These are phyloP conservation scores for Sphagnurus paluster DNA, from an alignment of 1,284 basidiomycete genomes.

Conservation along the genomic window DNA sequence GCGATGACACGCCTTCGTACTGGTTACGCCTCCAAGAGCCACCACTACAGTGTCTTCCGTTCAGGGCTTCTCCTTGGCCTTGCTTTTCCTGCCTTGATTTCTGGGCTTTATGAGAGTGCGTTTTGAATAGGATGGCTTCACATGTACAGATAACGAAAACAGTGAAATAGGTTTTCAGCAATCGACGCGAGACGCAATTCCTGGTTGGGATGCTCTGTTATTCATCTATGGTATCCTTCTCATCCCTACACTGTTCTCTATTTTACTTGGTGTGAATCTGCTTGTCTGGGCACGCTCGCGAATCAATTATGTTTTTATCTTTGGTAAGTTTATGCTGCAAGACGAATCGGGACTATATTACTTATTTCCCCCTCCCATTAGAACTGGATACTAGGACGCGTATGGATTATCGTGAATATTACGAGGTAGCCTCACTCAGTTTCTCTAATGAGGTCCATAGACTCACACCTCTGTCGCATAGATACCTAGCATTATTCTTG, in stretches of 20 bases:
- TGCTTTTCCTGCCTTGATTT: constrained; percentile 72
- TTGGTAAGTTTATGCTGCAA: constrained; percentile 50
- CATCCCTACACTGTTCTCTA: constrained; percentile 75
- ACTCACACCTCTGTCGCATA: constrained; percentile 29
- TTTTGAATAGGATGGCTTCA: constrained; percentile 9
- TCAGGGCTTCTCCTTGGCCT: constrained; percentile 80
- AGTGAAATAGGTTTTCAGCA: constrained; percentile 68
- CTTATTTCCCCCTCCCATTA: constrained; percentile 27
- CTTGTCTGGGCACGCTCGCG: constrained; percentile 73
- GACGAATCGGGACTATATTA: neutral
- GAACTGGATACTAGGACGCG: constrained; percentile 77
- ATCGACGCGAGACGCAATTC: constrained; percentile 58
- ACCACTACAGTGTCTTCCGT: constrained; percentile 78
- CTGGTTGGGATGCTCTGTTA: constrained; percentile 74
- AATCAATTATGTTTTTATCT: constrained; percentile 93
- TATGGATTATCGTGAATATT: constrained; percentile 81
- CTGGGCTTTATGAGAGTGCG: constrained; percentile 72
- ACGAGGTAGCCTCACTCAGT: constrained; percentile 54
- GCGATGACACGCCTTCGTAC: constrained; percentile 73
- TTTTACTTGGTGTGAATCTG: constrained; percentile 83
- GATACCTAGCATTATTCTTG: constrained; percentile 79
- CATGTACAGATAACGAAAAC: neutral
- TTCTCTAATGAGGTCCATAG: neutral
- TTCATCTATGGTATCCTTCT: constrained; percentile 80
- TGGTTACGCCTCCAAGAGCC: constrained; percentile 54